Evolutionary conservation across 441 rosid species (phyloP), one percentile per base, ranked within the genome.

Genomic region (Erodium chrysanthum): DNA sequence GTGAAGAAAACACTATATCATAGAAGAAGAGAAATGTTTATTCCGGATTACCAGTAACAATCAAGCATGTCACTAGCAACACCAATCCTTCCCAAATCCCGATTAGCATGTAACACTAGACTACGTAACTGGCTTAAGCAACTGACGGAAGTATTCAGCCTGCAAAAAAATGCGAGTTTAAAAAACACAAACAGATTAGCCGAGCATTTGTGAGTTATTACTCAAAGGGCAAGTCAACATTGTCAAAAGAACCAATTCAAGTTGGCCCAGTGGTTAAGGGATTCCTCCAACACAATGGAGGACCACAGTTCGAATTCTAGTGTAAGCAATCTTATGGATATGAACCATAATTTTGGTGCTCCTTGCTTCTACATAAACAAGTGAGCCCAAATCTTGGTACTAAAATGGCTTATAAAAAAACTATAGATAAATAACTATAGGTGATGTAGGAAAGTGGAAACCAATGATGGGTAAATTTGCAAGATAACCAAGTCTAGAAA

Each of bases 51-150:
- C 33, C 5, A 29, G 33, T 6, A 29, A 29, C 33, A 29, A 29
- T 29, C 33, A 29, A 29, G 33, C 33, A 29, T 29, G 33, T 29
- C 33, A 29, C 71, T 71, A 84, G 68, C 70, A 84, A 72, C 65
- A 75, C 79, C 71, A 75, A 73, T 54, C 70, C 54, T 73, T 73
- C 85, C 80, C 71, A 77, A 78, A 27, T 15, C 70, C 77, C 80
- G 65, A 66, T 70, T 71, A 65, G 73, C 33, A 29, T 35, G 64
- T 58, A 70, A 42, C 25, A 67, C 81, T 66, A 81, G 78, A 84
- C 95, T 91, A 91, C 97, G 96, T 91, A 40, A 91, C 97, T 70
- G 97, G 97, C 71, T 91, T 91, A 65, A 91, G 96, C 87, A 91
- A 85, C 83, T 91, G 97, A 76, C 97, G 95, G 79, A 91, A 91